Evolutionary conservation across 1,139 yeast species (phyloP).

Genomic region (Yamadazyma diddensiae): DNA sequence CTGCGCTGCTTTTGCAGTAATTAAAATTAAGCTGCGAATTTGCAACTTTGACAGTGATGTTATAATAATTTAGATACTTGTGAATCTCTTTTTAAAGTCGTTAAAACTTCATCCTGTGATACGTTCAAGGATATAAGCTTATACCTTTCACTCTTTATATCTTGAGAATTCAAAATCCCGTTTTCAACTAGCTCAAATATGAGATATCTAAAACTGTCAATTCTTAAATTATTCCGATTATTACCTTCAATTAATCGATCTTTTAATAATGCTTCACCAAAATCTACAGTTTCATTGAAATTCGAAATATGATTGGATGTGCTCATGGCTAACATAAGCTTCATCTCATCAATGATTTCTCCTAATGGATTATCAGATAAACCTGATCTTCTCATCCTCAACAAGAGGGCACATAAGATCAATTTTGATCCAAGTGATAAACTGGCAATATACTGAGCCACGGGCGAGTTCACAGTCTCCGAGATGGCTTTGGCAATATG

Average conservation of each 20-base stretch:
- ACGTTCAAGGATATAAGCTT: constrained; percentile 62
- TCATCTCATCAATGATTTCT: constrained; percentile 76
- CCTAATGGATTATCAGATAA: constrained; percentile 70
- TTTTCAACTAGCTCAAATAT: constrained; percentile 70
- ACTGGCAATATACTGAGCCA: constrained; percentile 53
- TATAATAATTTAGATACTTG: constrained; percentile 11
- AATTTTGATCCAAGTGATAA: constrained; percentile 72
- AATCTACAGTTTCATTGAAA: constrained; percentile 1
- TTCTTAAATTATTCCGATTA: constrained; percentile 22
- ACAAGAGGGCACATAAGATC: constrained; percentile 62
- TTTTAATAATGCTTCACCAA: constrained; percentile 12
- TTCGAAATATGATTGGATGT: constrained; percentile 18
- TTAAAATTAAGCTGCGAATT: too few species aligned
- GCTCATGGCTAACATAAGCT: constrained; percentile 31
- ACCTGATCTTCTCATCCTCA: constrained; percentile 67
- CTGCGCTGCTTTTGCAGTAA: constrained; percentile 2
- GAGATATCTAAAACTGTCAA: constrained; percentile 48
- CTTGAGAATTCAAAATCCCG: constrained; percentile 71
- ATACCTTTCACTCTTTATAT: constrained; percentile 64
- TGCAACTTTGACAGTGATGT: too few species aligned
- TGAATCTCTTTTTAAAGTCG: constrained; percentile 56
- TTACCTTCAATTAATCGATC: constrained; percentile 4
- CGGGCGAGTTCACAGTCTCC: constrained; percentile 77
- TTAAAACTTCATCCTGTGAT: constrained; percentile 65
- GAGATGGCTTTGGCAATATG: constrained; percentile 77